Conservation (phyloP, 805 yeast genomes). For the Martiniozyma abietophila region DNA sequence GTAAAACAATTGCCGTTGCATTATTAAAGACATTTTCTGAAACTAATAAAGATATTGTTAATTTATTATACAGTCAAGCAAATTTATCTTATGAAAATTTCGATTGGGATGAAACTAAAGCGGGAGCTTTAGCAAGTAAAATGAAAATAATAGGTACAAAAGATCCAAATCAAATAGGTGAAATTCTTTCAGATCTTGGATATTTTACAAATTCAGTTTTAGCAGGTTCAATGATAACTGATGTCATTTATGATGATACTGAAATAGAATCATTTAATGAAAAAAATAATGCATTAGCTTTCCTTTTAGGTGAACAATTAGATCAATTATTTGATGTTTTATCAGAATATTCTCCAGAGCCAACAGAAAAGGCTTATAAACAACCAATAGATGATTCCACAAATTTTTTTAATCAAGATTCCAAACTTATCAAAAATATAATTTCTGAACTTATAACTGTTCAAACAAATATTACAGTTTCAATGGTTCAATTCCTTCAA, state of each 20-base stretch:
- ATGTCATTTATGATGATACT: conserved; percentile 55
- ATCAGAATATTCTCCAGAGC: conserved; percentile 87
- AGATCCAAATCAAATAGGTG: conserved; percentile 51
- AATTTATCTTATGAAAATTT: conserved; percentile 16
- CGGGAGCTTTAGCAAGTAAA: conserved; percentile 67
- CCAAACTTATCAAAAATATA: conserved; percentile 38
- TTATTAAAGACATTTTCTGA: conserved; percentile 57
- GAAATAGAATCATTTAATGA: conserved; percentile 25
- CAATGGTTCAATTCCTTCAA: conserved; percentile 66
- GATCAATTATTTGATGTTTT: conserved; percentile 87
- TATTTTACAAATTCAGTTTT: conserved; percentile 33
- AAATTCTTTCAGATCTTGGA: conserved; percentile 45
- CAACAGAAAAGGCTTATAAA: conserved; percentile 59
- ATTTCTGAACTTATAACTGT: conserved; percentile 58
- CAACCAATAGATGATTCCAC: conserved; percentile 36
- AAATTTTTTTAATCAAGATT: conserved; percentile 19
- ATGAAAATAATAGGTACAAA: conserved; percentile 47
- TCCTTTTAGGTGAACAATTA: conserved; percentile 70
- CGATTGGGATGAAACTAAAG: conserved; percentile 73
- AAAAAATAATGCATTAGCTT: conserved; percentile 67
- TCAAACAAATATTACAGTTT: conserved; percentile 67
- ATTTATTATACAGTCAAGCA: conserved; percentile 13
- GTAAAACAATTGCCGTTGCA: conserved; percentile 71
- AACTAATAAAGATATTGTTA: conserved; percentile 29
- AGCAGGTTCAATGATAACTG: conserved; percentile 47